Evolutionary conservation across 2,329 filamentous ascomycete species (phyloP), one percentile per base, ranked within the genome.

Genomic region (Diplocarpon mali): DNA sequence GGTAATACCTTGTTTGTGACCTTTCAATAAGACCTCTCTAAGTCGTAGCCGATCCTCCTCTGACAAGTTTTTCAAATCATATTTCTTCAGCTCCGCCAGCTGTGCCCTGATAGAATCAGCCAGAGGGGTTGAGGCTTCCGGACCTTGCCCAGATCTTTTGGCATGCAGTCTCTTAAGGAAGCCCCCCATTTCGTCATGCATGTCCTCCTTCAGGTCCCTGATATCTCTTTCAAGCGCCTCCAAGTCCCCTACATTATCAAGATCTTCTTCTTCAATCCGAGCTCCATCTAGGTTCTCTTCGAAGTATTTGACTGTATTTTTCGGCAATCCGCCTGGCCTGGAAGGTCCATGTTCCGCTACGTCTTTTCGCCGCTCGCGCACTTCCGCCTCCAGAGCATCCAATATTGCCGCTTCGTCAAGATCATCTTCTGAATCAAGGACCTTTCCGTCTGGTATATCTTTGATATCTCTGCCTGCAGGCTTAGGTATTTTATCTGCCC

Each of bases 211-310:
- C 12, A 43, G 11, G 10, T 38, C 44, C 34, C 41, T 45, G 30
- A 51, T 14, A 28, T 51, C 47, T 15, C 30, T 45, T 24, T 48
- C 40, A 24, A 46, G 31, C 15, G 36, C 14, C 17, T 47, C 39
- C 20, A 37, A 27, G 16, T 38, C 27, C 27, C 38, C 44, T 13
- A 46, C 45, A 11, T 46, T 44, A 36, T 55, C 55, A n/a, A 49
- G 41, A 28, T 51, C 49, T 13, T 45, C 32, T 11, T 53, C 41
- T 45, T 60, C 58, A 35, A 35, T 53, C 34, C 54, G 50, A 9
- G 46, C 45, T 17, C 59, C 59, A 51, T 60, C 57, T 30, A 53
- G 51, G 5, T 50, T 53, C 36, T 61, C 47, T 9, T 60, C 54
- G 39, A 55, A 60, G 36, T 50, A 57, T 46, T 44, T 50, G 37